Percentiles rank a stretch among this genome's conserved stretches.
Evolutionary conservation across 2,329 filamentous ascomycete genomes (phyloP).

Genomic region (Orbilia quercus): DNA sequence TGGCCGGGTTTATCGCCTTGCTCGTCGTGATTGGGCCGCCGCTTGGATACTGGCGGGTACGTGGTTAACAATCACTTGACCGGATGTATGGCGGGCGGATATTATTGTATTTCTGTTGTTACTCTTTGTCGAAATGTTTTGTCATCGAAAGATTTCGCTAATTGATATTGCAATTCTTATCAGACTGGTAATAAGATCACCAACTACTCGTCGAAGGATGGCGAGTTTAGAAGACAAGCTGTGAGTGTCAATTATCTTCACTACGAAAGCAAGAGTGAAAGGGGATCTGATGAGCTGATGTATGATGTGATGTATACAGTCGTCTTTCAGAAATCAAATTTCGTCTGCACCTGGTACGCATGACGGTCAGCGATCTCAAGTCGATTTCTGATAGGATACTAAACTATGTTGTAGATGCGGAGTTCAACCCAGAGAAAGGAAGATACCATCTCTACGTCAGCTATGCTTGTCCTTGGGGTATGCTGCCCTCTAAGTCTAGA

Average conservation of each 20-base stretch:
- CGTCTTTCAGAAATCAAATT: slow-evolving; percentile 43
- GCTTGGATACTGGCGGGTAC: slow-evolving; percentile 38
- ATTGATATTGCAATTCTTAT: not conserved
- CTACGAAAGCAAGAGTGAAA: not conserved
- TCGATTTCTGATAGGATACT: slow-evolving; percentile 66
- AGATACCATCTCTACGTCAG: slow-evolving; percentile 95
- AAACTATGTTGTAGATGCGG: slow-evolving; percentile 72
- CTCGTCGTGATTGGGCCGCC: slow-evolving; percentile 4
- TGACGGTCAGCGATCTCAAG: not conserved
- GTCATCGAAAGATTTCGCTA: not conserved
- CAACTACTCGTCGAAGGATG: slow-evolving; percentile 45
- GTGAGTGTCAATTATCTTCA: slow-evolving; percentile 20
- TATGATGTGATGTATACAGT: slow-evolving; percentile 16
- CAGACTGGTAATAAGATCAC: slow-evolving; percentile 44
- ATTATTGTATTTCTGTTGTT: no score
- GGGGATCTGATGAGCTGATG: not conserved
- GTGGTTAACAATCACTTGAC: no score
- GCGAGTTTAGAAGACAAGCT: slow-evolving; percentile 51
- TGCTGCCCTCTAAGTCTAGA: not conserved
- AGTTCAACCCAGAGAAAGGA: slow-evolving; percentile 85
- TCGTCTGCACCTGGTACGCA: slow-evolving; percentile 39
- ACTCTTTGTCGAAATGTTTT: no score
- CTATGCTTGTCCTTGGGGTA: slow-evolving; percentile 89
- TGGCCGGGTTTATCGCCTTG: slow-evolving; percentile 25
- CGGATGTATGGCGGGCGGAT: no score